phyloP scores from a whole-genome alignment of 306 rosid genomes.

The Pachyrhizus erosus region DNA sequence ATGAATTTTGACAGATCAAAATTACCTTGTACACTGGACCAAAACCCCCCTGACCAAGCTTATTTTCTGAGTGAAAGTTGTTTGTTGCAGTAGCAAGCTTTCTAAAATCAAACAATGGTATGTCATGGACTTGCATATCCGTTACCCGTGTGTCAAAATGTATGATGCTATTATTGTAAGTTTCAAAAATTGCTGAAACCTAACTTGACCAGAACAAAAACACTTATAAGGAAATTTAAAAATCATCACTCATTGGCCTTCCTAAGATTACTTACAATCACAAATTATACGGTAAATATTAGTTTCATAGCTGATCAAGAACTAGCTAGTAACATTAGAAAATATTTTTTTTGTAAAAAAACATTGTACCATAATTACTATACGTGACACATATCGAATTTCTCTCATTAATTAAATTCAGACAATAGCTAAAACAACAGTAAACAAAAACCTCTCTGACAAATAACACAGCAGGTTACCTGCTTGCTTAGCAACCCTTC shows the following conservation, averaged over 20 bases:
- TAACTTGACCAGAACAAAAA: background rate
- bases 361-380: background rate
- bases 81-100: background rate
- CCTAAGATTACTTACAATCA: background rate
- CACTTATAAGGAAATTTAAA: background rate
- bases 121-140: background rate
- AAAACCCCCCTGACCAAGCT: constrained; percentile 6
- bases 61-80: background rate
- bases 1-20: background rate
- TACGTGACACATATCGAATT: background rate
- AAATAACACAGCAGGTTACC: background rate
- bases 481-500: constrained; percentile 9
- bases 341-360: background rate
- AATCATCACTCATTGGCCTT: background rate
- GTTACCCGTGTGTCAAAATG: background rate
- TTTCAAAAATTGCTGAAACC: background rate
- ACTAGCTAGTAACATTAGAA: background rate
- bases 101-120: background rate
- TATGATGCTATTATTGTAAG: background rate
- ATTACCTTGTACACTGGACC: constrained; percentile 10
- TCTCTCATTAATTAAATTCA: background rate
- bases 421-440: background rate
- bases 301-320: background rate
- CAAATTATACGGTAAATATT: background rate
- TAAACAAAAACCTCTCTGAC: background rate